Percentiles rank a stretch among this genome's conserved stretches.
Conservation (phyloP, 2,329 filamentous ascomycete genomes). For the Penicillium sp. region DNA sequence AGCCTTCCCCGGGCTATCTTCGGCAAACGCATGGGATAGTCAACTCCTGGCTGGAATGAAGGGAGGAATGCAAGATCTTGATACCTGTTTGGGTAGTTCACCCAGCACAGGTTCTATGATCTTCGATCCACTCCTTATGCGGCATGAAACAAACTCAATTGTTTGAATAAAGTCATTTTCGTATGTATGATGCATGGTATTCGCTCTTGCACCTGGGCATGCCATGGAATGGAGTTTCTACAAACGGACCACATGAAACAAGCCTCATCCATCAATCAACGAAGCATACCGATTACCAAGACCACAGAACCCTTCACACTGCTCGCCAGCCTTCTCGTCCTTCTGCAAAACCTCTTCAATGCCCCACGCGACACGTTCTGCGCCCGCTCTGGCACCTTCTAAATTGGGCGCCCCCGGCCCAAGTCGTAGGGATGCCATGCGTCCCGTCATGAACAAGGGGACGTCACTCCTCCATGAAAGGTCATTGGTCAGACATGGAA, state of each 20-base stretch:
- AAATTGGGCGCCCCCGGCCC: slow-evolving; percentile 74
- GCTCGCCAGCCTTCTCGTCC: slow-evolving; percentile 25
- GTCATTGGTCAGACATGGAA: slow-evolving; percentile 75
- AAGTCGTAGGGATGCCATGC: slow-evolving; percentile 66
- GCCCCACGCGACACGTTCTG: slow-evolving; percentile 72
- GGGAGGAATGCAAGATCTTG: slow-evolving; percentile 24
- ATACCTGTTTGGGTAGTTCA: background rate
- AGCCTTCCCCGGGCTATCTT: background rate
- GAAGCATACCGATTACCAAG: slow-evolving; percentile 43
- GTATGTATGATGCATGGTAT: background rate
- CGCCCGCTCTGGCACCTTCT: slow-evolving; percentile 71
- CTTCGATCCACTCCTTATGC: background rate
- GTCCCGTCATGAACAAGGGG: slow-evolving; percentile 71
- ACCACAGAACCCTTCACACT: slow-evolving; percentile 42
- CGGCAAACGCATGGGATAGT: background rate
- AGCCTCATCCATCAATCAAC: slow-evolving; percentile 20
- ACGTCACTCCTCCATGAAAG: slow-evolving; percentile 74
- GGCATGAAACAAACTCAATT: background rate
- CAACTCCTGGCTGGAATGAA: slow-evolving; percentile 19
- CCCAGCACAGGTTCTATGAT: background rate
- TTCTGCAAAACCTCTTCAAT: slow-evolving; percentile 60
- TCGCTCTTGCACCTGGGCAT: background rate
- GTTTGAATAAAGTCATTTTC: background rate
- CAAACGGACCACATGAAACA: background rate
- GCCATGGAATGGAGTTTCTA: background rate